Evolutionary conservation across 179 eudicot species (phyloP), one percentile per base, ranked within the genome.

Genomic region (Dionaea muscipula): DNA sequence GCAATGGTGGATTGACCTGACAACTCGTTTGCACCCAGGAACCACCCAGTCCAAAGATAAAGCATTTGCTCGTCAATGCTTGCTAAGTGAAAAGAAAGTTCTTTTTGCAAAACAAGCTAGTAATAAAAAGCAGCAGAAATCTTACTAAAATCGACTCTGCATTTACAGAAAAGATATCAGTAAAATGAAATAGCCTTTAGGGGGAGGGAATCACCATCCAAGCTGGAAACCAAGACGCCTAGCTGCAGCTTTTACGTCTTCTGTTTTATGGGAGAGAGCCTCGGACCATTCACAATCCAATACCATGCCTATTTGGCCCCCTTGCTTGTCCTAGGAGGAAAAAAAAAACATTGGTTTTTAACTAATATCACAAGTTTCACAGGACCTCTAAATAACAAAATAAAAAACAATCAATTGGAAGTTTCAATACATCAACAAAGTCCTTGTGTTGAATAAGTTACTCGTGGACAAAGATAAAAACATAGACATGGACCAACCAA

Each of bases 261-360:
- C 93, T 37, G 52, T 44, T 25, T 65, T 77, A 41, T 81, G 84
- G 26, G 95, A 73, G 51, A 82, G 58, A 66, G 95, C 56, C 75
- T 84, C 95, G 0, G 82, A 72, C 95, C 95, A 84, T 73, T 83
- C 93, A 73, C 95, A 86, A 70, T 86, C 95, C 40, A 81, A 62
- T 26, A 70, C 80, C 52, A 83, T 44, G 31, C 93, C 95, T 53
- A 86, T 68, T 62, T 83, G 72, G 44, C 95, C 93, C 31, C 83
- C 78, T 77, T 83, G 95, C 53, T 56, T 64, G 38, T 73, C 81
- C 93, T 86, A 38, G 16, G 50, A 17, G 14, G 27, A 55, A 28
- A 38, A 63, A 59, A 9, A 47, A 26, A 28, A 8, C 35, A 28
- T 28, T 28, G 8, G 8, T 28, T 3, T 8, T 8, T 3, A 28